phyloP scores from a whole-genome alignment of 1,139 yeast species.

The Protomyces gravidus region DNA sequence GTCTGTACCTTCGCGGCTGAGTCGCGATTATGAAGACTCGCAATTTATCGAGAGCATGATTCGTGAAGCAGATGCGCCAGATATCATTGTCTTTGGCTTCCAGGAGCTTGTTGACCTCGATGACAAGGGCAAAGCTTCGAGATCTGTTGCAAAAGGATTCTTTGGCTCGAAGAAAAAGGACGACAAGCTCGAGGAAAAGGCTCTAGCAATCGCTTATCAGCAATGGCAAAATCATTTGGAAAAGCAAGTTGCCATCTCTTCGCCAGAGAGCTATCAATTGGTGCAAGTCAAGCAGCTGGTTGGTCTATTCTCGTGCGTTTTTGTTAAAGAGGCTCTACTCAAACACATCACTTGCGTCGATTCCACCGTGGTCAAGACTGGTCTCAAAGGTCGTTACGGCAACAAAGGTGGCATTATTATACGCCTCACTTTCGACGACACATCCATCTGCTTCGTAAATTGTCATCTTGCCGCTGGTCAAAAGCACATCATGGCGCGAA shows the following conservation, averaged over 20 bases:
- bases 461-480: conserved; percentile 94
- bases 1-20: conserved; percentile 41
- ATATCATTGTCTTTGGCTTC: conserved; percentile 77
- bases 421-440: conserved; percentile 68
- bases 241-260: conserved; percentile 30
- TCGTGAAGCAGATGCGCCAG: conserved; percentile 46
- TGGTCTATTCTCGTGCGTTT: conserved; percentile 67
- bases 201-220: conserved; percentile 26
- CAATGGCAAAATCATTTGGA: conserved; percentile 43
- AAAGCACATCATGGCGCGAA: conserved; percentile 69
- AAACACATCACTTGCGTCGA: conserved; percentile 60
- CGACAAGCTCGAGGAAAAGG: conserved; percentile 6
- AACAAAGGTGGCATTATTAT: conserved; percentile 93
- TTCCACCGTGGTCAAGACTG: conserved; percentile 83
- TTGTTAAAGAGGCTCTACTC: conserved; percentile 56
- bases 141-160: conserved; percentile 23
- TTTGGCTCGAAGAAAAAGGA: conserved; percentile 51
- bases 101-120: conserved; percentile 90
- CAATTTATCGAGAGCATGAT: conserved; percentile 32
- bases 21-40: conserved; percentile 34
- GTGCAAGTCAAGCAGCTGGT: conserved; percentile 85
- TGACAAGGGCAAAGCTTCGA: conserved; percentile 55
- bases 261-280: conserved; percentile 52
- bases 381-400: conserved; percentile 90
- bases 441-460: conserved; percentile 72